Evolutionary conservation across 139 green algal species (phyloP).

Genomic region (Chlamydomonas incerta): DNA sequence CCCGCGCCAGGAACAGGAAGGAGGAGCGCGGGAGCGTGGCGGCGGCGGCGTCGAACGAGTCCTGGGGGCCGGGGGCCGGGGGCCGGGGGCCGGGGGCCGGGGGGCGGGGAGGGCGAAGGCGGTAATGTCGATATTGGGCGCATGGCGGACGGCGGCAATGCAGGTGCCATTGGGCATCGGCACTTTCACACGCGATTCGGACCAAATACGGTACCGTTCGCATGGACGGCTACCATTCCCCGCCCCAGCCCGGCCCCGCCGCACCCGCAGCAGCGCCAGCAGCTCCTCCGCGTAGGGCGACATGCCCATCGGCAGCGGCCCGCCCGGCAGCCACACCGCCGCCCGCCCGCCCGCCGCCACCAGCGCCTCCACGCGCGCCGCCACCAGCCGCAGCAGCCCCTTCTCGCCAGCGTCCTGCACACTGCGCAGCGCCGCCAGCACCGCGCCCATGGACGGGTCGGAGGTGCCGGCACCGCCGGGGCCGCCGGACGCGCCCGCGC

Average conservation of each 20-base stretch:
- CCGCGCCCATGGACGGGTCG: not conserved
- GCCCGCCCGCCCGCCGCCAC: slow-evolving; percentile 38
- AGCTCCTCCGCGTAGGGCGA: slow-evolving; percentile 64
- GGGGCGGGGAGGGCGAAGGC: no score
- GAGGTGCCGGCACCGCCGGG: not conserved
- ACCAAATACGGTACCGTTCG: no score
- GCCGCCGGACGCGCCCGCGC: not conserved
- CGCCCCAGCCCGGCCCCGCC: not conserved
- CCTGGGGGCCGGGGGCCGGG: slow-evolving; percentile 37
- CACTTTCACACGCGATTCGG: no score
- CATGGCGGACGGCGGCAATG: no score
- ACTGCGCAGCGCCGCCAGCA: slow-evolving; percentile 26
- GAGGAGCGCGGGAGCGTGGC: slow-evolving; percentile 54
- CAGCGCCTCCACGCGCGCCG: slow-evolving; percentile 45
- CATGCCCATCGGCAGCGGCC: slow-evolving; percentile 42
- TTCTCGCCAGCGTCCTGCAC: slow-evolving; percentile 60
- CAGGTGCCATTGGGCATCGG: no score
- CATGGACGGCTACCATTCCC: no score
- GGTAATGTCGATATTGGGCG: no score
- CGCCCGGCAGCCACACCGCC: slow-evolving; percentile 60
- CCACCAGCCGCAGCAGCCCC: slow-evolving; percentile 52
- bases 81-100: no score
- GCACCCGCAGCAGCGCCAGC: slow-evolving; percentile 64
- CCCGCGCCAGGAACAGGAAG: slow-evolving; percentile 50
- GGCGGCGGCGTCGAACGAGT: slow-evolving; percentile 51